These are phyloP conservation scores for Pulveroboletus sp. DNA, from an alignment of 768 basidiomycete species.

Conservation along the genomic window DNA sequence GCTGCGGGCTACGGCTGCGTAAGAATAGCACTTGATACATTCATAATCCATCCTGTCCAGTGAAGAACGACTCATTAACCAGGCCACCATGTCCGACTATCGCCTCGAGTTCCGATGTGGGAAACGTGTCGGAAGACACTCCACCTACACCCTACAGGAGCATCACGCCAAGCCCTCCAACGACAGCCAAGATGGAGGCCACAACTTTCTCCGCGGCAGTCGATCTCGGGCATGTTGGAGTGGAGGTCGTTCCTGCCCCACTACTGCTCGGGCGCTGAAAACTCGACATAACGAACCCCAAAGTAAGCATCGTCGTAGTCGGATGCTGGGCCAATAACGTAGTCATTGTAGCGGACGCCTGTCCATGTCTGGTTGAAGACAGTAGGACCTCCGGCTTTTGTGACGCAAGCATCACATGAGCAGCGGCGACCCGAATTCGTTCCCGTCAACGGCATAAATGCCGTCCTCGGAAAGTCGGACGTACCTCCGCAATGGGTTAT, in stretches of 20 bases:
- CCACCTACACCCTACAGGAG: conserved; percentile 2
- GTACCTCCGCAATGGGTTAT: conserved; percentile 65
- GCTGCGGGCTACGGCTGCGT: neutral
- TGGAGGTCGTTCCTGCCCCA: conserved; percentile 8
- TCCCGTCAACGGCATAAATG: conserved; percentile 12
- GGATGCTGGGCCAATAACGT: conserved; percentile 57
- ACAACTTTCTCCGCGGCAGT: neutral
- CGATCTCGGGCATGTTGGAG: conserved; percentile 9
- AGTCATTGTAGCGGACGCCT: conserved; percentile 66
- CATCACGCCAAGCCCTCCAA: conserved; percentile 15
- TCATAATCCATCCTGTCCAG: neutral
- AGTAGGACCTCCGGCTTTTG: conserved; percentile 42
- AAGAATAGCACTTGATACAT: neutral
- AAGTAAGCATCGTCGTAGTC: conserved; percentile 67
- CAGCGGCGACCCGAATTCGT: neutral
- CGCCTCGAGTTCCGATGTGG: too few relatives aligned
- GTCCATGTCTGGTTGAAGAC: conserved; percentile 59
- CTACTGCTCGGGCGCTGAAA: conserved; percentile 31
- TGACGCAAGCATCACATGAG: conserved; percentile 23
- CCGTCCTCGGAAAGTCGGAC: conserved; percentile 24
- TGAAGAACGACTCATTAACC: too few relatives aligned
- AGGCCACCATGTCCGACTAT: neutral
- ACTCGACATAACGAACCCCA: conserved; percentile 59
- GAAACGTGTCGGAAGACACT: too few relatives aligned
- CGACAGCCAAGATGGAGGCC: conserved; percentile 7